Evolutionary conservation across 441 rosid species (phyloP), one percentile per base, ranked within the genome.

Genomic region (Syzygium syzygioides): DNA sequence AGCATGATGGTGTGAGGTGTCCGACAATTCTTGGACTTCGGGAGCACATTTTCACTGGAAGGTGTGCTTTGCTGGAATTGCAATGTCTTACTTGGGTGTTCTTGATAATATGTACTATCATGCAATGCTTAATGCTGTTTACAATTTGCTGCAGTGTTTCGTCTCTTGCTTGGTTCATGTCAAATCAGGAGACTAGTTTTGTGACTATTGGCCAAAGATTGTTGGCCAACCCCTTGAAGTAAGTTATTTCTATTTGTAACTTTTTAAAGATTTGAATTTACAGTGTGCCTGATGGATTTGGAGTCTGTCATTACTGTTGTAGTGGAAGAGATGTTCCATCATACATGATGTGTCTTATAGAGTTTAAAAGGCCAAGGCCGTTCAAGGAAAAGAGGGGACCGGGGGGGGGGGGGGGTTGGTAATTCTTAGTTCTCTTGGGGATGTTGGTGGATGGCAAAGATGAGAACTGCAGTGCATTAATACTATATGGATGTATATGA

Each of bases 121-220:
- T 37, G 89, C 86, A 60, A 86, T 90, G 86, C 85, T 76, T 60
- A 64, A 87, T 68, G 66, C 89, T 90, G 91, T 45, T 89, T 52
- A 12, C 52, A 13, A 59, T 80, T 80, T 79, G 91, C 89, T 94
- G 93, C 97, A 98, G 99, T 93, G 99, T 98, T 92, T 98, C 99
- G 86, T 98, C 99, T 88, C 99, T 98, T 89, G 99, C 99, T 37
- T 98, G 99, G 99, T 98, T 98, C 93, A 98, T 98, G 99, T 98
- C 99, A 88, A 98, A 96, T 94, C 99, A 98, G 94, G 99, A 98
- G 93, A 97, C 98, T 30, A 98, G 99, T 92, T 98, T 98, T 92
- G 99, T 98, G 85, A 98, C 99, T 55, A 98, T 98, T 85, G 99
- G 99, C 88, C 99, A 97, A 92, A 94, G 99, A 92, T 91, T 98